Evolutionary conservation across 148 eudicot genomes (phyloP), one percentile per base, ranked within the genome.

Genomic region (Beta vulgaris): DNA sequence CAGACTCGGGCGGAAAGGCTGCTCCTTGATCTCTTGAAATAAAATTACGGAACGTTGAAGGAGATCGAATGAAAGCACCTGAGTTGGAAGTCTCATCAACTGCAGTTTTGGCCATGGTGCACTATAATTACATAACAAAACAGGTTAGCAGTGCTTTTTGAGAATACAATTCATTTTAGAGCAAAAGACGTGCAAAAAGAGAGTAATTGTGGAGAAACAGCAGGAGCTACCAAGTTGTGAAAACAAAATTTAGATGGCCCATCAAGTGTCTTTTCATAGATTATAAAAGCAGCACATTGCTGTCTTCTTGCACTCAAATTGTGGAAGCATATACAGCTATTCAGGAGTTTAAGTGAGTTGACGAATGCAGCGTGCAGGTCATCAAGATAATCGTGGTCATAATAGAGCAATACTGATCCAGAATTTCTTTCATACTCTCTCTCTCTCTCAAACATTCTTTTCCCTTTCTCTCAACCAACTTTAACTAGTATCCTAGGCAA

Each of bases 21-120:
- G 98, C 87, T 54, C 69, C 84, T 48, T 89, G 91, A 77, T 91
- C 97, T 76, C 75, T 85, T 58, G 93, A 94, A 70, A 94, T 87
- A 15, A 83, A 68, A 78, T 87, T 85, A 19, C 96, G 87, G 78
- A 94, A 92, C 43, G 92, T 80, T 32, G 96, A 91, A 44, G 93
- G 86, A 51, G 92, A 81, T 74, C 96, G 87, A 14, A 69, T 23
- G 60, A 88, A 92, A 63, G 93, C 97, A 66, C 98, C 98, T 58
- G 98, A 31, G 4, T 76, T 85, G 46, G 91, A 82, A 75, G 86
- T 83, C 86, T 89, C 91, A 69, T 86, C 94, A 35, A 89, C 73
- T n/a, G 93, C 84, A 76, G 88, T 85, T 42, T 86, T 87, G 66
- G 97, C 89, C 97, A 89, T 93, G 26, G 71, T 76, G 60, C 57